Evolutionary conservation across 2,329 filamentous ascomycete species (phyloP), one percentile per base, ranked within the genome.

Genomic region (Sporothrix pallida): DNA sequence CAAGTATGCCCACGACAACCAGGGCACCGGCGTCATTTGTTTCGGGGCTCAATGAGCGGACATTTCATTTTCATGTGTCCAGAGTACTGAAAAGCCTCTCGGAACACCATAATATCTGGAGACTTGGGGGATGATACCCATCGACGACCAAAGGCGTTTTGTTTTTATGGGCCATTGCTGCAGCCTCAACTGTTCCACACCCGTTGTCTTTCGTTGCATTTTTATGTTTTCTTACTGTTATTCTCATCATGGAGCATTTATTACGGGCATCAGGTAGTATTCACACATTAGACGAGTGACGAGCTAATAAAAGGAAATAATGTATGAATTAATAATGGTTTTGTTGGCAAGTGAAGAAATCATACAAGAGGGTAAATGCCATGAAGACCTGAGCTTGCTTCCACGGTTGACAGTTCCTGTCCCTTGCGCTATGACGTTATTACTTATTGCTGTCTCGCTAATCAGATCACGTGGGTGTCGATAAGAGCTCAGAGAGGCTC

Each of bases 341-440:
- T 12, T 1, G 8, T 20, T 54, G 52, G 1, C n/a, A 54, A 48
- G 17, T 20, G 10, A 20, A 2, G n/a, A 54, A 37, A 7, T 37
- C 4, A 37, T 7, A 3, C 7, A 7, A 37, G 31, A 26, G 31
- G 5, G 31, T 54, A 54, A 8, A 54, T 56, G 20, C 13, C 20
- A 23, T 56, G 52, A 56, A 3, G 13, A 26, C 20, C 13, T 56
- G 52, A 5, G 31, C 31, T 37, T 37, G 31, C 31, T 37, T 26
- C 23, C 23, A 26, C 23, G 23, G 3, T 26, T 37, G 31, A 37
- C 31, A 3, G 31, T 37, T 37, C 31, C 31, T 15, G 13, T 52
- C 15, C 48, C 15, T 26, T 56, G 44, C 5, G 13, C 17, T 70
- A 56, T 70, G 67, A 70, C 67, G 67, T 70, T 68, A 68, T 52